Base-by-base conservation (phyloP, 1,284 basidiomycete species). In the Mycosarcoma maydis region DNA sequence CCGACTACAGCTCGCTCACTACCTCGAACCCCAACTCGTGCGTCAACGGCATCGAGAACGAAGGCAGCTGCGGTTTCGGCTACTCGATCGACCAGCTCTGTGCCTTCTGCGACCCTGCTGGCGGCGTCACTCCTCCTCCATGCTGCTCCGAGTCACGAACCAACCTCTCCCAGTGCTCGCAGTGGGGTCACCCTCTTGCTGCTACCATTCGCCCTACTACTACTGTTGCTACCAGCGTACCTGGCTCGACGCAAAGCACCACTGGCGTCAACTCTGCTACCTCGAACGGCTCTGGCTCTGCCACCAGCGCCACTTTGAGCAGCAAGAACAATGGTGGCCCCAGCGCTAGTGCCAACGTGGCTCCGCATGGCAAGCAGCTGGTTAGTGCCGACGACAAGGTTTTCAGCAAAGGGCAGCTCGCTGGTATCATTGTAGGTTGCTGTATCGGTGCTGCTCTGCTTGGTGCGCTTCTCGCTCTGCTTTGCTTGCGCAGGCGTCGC, bases 1-100 rank as follows among this genome's bases (percentile, higher is more conserved):
- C 82, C 24, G 75, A 83, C 59, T 83, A 82, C 82, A 80, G 80
- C 14, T 78, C 82, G 8, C 67, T 83, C 9, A 74, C 82, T 26
- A 83, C 83, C 7, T 80, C 82, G 53, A 75, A 83, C 50, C 66
- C 76, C 26, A 49, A 60, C 3, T 79, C 80, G 11, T 85, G 84
- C 64, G 78, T 84, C 20, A 27, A 54, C 7, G 84, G 84, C 9
- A 57, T 66, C 29, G 58, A 52, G 34, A 84, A 84, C 65, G 84
- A 85, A 62, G 75, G 71, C 19, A 84, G 83, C 75, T 85, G 84
- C 60, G 84, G 84, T 10, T 85, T 75, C 49, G 84, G 82, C 3
- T 74, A 57, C 43, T 80, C 76, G 7, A 81, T 76, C 11, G 62
- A 62, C 17, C 81, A 84, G 58, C 69, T 85, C 14, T 85, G 84